These are phyloP conservation scores for Poa annua DNA, from an alignment of 176 grass and related monocot species.

Conservation along the genomic window DNA sequence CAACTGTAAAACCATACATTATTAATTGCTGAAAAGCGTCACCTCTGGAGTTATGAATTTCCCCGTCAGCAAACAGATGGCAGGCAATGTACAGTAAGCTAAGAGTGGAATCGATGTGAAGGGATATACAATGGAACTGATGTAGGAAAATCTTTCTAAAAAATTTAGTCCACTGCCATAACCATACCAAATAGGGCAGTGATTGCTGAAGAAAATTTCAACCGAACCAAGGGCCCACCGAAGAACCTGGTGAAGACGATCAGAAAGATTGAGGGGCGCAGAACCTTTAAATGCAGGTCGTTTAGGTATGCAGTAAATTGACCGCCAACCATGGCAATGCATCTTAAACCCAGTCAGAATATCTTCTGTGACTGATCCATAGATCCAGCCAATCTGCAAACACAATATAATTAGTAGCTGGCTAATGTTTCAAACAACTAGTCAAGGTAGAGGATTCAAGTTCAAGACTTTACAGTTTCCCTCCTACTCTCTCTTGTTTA, in stretches of 20 bases:
- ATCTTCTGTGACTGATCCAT: slow-evolving; percentile 85
- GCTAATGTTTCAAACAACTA: too few relatives aligned
- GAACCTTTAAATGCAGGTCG: slow-evolving; percentile 77
- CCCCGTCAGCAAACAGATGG: slow-evolving; percentile 82
- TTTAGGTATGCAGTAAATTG: slow-evolving; percentile 90
- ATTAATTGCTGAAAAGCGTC: neutral
- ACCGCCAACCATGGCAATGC: slow-evolving; percentile 86
- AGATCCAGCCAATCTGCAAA: slow-evolving; percentile 96
- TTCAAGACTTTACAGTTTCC: slow-evolving; percentile 37
- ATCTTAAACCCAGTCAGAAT: slow-evolving; percentile 92
- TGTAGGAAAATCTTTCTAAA: slow-evolving; percentile 86
- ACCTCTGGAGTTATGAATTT: slow-evolving; percentile 96
- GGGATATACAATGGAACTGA: slow-evolving; percentile 90
- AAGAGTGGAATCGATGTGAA: slow-evolving; percentile 83
- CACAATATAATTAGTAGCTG: too few relatives aligned
- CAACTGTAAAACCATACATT: too few relatives aligned
- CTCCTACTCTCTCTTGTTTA: too few relatives aligned
- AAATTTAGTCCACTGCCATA: slow-evolving; percentile 75
- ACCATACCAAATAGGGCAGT: slow-evolving; percentile 95
- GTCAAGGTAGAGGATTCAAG: too few relatives aligned
- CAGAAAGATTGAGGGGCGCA: slow-evolving; percentile 88
- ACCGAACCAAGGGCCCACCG: slow-evolving; percentile 89
- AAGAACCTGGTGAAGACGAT: slow-evolving; percentile 90
- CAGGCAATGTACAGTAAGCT: slow-evolving; percentile 81
- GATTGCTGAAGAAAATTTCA: slow-evolving; percentile 82